Evolutionary conservation across 352 stramenopile species (phyloP), one percentile per base, ranked within the genome.

Genomic region (Globisporangium perplexum): DNA sequence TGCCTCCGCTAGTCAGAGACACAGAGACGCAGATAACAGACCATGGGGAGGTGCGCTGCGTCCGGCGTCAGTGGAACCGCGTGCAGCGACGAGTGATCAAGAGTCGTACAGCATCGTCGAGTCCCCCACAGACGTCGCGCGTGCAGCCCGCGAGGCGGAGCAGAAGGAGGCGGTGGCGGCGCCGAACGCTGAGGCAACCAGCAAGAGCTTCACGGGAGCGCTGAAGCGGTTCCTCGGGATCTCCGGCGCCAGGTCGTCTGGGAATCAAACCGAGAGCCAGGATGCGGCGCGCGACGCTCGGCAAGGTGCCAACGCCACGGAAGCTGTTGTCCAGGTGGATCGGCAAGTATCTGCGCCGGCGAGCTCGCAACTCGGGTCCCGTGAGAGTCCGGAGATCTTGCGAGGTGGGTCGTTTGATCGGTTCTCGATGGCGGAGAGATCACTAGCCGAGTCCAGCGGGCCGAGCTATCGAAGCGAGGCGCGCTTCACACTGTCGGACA

Each of bases 201-300:
- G 56, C 12, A 41, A 49, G 7, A 69, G 80, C 1, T 73, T 91
- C 23, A 62, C 72, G 39, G 69, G 71, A 17, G 78, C 69, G 22
- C 44, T 91, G 0, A 89, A 89, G 60, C 66, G 81, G 0, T 82
- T 91, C 8, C 88, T 91, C 42, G 76, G 76, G 5, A 78, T 89
- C 44, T 66, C 61, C 0, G 50, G 52, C 22, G 60, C 59, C 3
- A 81, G 73, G 47, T 24, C 47, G 7, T 6, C 38, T 7, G 49
- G 23, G 11, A 56, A 52, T 12, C 31, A 12, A 20, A 10, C 17
- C 14, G 24, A 39, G 4, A 35, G 17, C 12, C 31, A 31, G 17
- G 39, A 46, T 4, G 31, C 22, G 4, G 11, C 30, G 18, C 28
- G 4, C 3, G 15, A 6, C 28, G 23, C 15, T 15, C 14, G 1